These are phyloP conservation scores for Aegilops sharonensis DNA, from an alignment of 176 grass and related monocot species.

Conservation along the genomic window DNA sequence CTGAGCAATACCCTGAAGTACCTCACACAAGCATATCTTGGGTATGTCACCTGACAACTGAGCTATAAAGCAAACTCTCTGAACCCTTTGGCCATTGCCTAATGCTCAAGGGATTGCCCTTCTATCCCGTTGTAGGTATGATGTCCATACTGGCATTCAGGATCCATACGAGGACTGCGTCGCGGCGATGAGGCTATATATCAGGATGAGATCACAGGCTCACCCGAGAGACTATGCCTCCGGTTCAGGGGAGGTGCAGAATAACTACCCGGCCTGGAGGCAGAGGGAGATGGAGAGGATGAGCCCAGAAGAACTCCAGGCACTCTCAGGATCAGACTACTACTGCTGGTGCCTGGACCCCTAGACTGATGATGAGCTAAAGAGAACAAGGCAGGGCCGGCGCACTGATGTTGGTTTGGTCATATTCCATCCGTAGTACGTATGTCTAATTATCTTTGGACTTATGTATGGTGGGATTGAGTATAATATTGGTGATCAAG, in stretches of 20 bases:
- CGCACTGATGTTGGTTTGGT: slow-evolving; percentile 10
- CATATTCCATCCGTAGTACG: background rate
- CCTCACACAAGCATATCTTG: slow-evolving; percentile 81
- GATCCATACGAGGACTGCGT: slow-evolving; percentile 76
- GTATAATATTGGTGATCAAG: slow-evolving; percentile 18
- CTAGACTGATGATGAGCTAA: slow-evolving; percentile 23
- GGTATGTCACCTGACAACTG: slow-evolving; percentile 46
- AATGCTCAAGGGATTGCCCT: slow-evolving; percentile 10
- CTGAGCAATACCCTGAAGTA: slow-evolving; percentile 86
- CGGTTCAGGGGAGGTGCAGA: slow-evolving; percentile 60
- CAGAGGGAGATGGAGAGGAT: slow-evolving; percentile 91
- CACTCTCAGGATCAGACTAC: slow-evolving; percentile 82
- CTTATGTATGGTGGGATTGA: slow-evolving; percentile 19
- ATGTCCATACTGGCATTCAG: slow-evolving; percentile 75
- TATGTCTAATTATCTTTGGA: slow-evolving; percentile 34
- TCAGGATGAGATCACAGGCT: slow-evolving; percentile 65
- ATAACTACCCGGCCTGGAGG: slow-evolving; percentile 71
- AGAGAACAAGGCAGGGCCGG: slow-evolving; percentile 32
- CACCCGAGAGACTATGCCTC: slow-evolving; percentile 57
- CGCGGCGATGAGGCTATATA: slow-evolving; percentile 71
- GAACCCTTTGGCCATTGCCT: background rate
- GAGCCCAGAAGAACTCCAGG: slow-evolving; percentile 68
- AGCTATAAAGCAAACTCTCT: background rate
- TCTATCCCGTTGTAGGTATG: slow-evolving; percentile 49
- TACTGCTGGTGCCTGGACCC: slow-evolving; percentile 93